Evolutionary conservation across 495 filamentous ascomycete species (phyloP), one percentile per base, ranked within the genome.

Genomic region (Darksidea phi): DNA sequence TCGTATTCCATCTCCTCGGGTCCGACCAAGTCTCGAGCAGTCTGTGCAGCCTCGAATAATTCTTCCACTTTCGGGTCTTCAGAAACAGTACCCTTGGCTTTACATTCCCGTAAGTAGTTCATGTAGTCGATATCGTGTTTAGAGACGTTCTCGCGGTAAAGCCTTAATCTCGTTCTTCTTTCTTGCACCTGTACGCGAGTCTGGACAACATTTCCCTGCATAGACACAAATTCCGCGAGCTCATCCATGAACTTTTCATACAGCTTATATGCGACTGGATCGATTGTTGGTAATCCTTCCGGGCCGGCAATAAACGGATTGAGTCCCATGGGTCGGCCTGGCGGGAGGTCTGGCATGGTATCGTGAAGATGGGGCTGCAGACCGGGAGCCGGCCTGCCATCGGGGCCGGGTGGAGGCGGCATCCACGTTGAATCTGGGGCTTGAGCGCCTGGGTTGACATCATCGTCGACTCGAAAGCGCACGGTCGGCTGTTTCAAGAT

Each of bases 1-100:
- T 71, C 61, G 48, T 71, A 69, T 25, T 68, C 62, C n/a, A 57
- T 48, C 48, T 68, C 60, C n/a, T 52, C 12, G 0, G 69, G 63
- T 7, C 62, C 66, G 28, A 67, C 47, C 23, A 52, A 13, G 24
- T 71, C 66, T 7, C 58, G 48, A 13, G 58, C 55, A 18, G n/a
- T 12, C 57, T 54, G 46, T 8, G 64, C 34, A 4, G 26, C 55
- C 13, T 54, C 38, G 38, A 32, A 58, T 1, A 62, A 24, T n/a
- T 42, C 10, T 51, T 48, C 36, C 10, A 62, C 37, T 21, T 59
- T 42, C 4, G 49, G 21, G 42, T 61, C 57, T 4, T 32, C 21
- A 10, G 28, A 7, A 4, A 37, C n/a, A 18, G 11, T 58, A 1
- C 49, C 64, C 2, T 49, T 36, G 0, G 49, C 25, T 32, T 51